These are phyloP conservation scores for Zymoseptoria pseudotritici DNA, from an alignment of 2,329 filamentous ascomycete species.

Conservation along the genomic window DNA sequence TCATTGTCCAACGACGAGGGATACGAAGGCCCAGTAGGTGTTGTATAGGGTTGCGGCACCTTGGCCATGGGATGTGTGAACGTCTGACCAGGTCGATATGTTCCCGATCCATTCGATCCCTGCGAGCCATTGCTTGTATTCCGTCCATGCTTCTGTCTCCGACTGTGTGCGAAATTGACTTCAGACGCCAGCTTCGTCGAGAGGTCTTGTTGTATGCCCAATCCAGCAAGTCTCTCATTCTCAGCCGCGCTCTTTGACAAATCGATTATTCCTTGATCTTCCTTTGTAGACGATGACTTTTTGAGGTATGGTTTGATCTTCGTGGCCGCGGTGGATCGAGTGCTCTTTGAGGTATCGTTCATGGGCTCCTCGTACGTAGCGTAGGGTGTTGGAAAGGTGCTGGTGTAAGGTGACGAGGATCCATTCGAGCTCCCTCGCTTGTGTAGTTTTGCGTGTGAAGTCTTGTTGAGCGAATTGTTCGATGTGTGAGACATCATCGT, in stretches of 20 bases:
- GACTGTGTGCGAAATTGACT: conserved; percentile 36
- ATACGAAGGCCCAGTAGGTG: conserved; percentile 44
- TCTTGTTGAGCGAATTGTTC: conserved; percentile 11
- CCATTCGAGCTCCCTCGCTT: conserved; percentile 25
- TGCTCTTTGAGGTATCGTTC: conserved; percentile 1
- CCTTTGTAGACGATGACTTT: conserved; percentile 45
- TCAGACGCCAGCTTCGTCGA: conserved; percentile 36
- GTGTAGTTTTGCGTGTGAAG: conserved; percentile 25
- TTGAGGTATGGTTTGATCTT: conserved; percentile 51
- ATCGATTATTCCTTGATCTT: conserved; percentile 39
- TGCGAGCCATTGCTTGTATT: conserved; percentile 51
- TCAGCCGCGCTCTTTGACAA: conserved; percentile 49
- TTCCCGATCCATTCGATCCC: conserved; percentile 43
- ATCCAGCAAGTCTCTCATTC: conserved; percentile 44
- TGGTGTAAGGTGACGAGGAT: conserved; percentile 18
- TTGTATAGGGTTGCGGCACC: conserved; percentile 47
- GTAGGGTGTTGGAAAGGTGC: conserved; percentile 24
- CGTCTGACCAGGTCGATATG: conserved; percentile 37
- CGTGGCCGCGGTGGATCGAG: conserved; percentile 1
- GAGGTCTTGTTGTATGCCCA: conserved; percentile 48
- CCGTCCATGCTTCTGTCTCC: conserved; percentile 39
- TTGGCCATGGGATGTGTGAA: conserved; percentile 52
- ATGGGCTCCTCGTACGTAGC: conserved; percentile 26
- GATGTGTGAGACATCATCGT: neutral
- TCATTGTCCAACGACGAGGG: conserved; percentile 42